Evolutionary conservation across 106 monocot genomes (phyloP).

Genomic region (Posidonia australis): DNA sequence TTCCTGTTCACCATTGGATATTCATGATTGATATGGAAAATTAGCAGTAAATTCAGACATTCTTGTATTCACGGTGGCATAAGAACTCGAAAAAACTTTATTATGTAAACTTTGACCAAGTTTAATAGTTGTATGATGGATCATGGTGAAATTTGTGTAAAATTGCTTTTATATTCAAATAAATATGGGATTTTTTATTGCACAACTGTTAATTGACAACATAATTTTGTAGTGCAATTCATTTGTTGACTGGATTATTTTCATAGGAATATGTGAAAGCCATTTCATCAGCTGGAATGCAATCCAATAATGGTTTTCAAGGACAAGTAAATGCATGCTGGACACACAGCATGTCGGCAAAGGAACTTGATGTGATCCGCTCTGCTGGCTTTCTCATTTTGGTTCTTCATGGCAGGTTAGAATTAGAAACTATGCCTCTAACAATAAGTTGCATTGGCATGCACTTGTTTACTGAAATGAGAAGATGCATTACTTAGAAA

Average conservation of each 20-base stretch:
- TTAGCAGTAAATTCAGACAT: too few species aligned
- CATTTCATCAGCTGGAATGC: slow-evolving; percentile 89
- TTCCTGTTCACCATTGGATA: too few species aligned
- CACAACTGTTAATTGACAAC: too few species aligned
- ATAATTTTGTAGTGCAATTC: too few species aligned
- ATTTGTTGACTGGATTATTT: background rate
- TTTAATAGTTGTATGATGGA: too few species aligned
- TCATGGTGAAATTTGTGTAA: too few species aligned
- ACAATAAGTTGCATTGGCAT: background rate
- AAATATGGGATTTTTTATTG: too few species aligned
- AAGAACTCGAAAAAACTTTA: too few species aligned
- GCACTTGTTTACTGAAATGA: background rate
- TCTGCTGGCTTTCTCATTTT: slow-evolving; percentile 68
- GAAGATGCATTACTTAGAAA: background rate
- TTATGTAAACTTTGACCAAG: too few species aligned
- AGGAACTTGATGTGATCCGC: slow-evolving; percentile 70
- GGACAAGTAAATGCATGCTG: slow-evolving; percentile 97
- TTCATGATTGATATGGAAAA: too few species aligned
- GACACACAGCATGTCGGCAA: slow-evolving; percentile 69
- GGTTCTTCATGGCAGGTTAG: slow-evolving; percentile 88
- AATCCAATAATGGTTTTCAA: slow-evolving; percentile 81
- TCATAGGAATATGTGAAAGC: slow-evolving; percentile 80
- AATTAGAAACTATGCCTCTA: background rate
- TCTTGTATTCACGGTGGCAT: too few species aligned
- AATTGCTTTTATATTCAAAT: too few species aligned